phyloP scores from a whole-genome alignment of 1,284 basidiomycete species.

The Ceratorhiza oryzae-sativae region DNA sequence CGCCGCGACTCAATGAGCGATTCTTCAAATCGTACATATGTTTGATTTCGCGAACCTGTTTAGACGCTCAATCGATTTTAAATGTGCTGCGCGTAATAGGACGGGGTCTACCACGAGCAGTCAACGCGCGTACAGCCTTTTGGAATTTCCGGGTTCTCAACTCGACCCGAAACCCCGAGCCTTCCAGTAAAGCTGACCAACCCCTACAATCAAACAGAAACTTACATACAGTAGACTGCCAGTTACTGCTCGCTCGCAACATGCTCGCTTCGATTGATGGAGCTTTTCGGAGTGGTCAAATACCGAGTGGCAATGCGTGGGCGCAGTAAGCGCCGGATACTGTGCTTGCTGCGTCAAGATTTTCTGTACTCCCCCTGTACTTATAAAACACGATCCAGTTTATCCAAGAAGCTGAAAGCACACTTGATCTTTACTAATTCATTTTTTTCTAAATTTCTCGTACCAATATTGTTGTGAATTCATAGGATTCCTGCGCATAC shows the following conservation, averaged over 20 bases:
- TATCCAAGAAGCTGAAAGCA: neutral
- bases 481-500: neutral
- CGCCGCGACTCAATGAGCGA: too few species aligned
- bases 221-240: slow-evolving; percentile 22
- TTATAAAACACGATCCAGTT: neutral
- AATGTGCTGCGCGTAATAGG: too few species aligned
- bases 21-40: too few species aligned
- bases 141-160: too few species aligned
- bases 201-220: too few species aligned
- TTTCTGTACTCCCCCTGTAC: neutral
- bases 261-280: slow-evolving; percentile 18
- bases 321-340: slow-evolving; percentile 3
- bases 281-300: slow-evolving; percentile 3
- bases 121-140: too few species aligned
- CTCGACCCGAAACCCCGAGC: too few species aligned
- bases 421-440: neutral
- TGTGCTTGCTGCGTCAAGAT: slow-evolving; percentile 1
- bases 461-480: neutral
- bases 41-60: too few species aligned
- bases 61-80: too few species aligned
- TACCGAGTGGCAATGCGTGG: neutral
- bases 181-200: too few species aligned
- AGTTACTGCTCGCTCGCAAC: slow-evolving; percentile 22
- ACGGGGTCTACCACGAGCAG: too few species aligned
- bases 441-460: slow-evolving; percentile 5